phyloP scores from a whole-genome alignment of 495 filamentous ascomycete species.

The Penicillium subrubescens region DNA sequence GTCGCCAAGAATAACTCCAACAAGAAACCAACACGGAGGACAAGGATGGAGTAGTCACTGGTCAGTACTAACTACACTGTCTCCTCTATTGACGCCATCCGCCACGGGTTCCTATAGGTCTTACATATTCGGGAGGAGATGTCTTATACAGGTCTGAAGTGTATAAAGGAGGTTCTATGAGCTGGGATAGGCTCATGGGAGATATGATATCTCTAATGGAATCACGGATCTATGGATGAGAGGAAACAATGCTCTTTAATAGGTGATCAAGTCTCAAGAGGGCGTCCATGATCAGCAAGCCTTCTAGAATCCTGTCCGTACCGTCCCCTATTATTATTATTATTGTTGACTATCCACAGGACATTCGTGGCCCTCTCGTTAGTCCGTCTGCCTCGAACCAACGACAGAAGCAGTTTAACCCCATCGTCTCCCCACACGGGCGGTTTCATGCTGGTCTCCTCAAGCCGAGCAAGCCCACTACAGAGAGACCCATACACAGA shows the following conservation, averaged over 20 bases:
- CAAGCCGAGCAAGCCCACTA: neutral
- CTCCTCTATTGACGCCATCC: constrained; percentile 8
- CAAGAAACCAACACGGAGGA: no score
- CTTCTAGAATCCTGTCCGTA: neutral
- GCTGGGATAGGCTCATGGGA: neutral
- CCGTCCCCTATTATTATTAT: neutral
- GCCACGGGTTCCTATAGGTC: neutral
- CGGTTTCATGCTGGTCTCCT: constrained; percentile 9
- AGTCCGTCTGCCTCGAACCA: neutral
- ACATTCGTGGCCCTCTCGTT: neutral
- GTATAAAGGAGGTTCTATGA: neutral
- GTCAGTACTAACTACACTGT: neutral
- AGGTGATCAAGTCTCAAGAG: neutral
- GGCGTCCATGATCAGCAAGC: neutral
- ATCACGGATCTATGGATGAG: neutral
- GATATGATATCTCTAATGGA: neutral
- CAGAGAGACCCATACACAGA: neutral
- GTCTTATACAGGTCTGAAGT: neutral
- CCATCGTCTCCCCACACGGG: constrained; percentile 19
- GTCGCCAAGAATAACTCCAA: constrained; percentile 18
- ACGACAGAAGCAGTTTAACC: neutral
- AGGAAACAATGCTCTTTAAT: neutral
- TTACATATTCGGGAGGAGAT: no score
- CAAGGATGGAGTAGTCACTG: no score
- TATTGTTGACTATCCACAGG: neutral